Conservation (phyloP, 345 rosid genomes). For the Boechera divaricarpa region DNA sequence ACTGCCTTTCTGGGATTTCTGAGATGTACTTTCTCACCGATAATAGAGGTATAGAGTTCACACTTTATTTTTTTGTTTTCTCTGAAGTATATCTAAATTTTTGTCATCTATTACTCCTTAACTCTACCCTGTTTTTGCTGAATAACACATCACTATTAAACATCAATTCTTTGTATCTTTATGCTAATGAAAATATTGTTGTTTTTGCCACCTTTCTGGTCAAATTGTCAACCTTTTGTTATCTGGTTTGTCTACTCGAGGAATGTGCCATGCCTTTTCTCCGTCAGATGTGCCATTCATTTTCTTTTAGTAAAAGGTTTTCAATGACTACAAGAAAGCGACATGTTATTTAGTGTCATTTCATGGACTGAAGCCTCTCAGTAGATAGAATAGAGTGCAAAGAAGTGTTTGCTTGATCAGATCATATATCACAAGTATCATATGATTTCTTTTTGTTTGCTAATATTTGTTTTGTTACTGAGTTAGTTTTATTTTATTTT, state of each 20-base stretch:
- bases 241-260: conserved; percentile 20
- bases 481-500: conserved; percentile 29
- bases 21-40: conserved; percentile 71
- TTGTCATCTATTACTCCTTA: conserved; percentile 9
- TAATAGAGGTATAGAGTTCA: conserved; percentile 68
- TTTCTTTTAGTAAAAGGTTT: not conserved
- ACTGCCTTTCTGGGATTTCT: conserved; percentile 95
- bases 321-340: conserved; percentile 10
- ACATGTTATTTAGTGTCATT: conserved; percentile 25
- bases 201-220: not conserved
- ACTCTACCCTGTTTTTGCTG: not conserved
- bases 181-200: conserved; percentile 6
- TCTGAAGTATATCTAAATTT: conserved; percentile 9
- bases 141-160: conserved; percentile 19
- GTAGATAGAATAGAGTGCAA: conserved; percentile 23
- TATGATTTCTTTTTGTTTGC: conserved; percentile 12
- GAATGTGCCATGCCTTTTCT: conserved; percentile 4
- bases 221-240: conserved; percentile 1
- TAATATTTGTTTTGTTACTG: conserved; percentile 35
- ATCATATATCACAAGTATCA: conserved; percentile 28
- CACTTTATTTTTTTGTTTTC: conserved; percentile 16
- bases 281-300: not conserved
- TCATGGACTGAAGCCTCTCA: conserved; percentile 10
- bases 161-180: conserved; percentile 22
- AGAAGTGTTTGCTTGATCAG: conserved; percentile 28